Evolutionary conservation across 768 basidiomycete genomes (phyloP), one percentile per base, ranked within the genome.

Genomic region (Lepiota brunneoincarnata): DNA sequence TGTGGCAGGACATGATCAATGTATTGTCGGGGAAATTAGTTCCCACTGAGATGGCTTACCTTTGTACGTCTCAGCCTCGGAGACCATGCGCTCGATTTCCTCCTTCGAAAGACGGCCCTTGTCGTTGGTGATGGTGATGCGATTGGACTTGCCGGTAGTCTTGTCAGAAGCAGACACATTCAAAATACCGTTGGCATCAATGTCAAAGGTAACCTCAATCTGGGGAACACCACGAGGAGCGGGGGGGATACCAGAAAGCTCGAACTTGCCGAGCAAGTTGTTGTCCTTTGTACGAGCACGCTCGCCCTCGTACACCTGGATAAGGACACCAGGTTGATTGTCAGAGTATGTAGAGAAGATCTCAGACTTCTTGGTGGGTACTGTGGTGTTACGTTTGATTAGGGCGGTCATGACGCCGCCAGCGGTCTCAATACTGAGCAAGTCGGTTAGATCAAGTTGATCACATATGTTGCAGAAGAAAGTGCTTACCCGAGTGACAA

Each of bases 341-440:
- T 97, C 95, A 60, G 94, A 87, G 80, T 96, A 95, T 17, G 96
- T 98, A 36, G 95, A 98, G 84, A 98, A 97, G 66, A 89, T 92
- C 77, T 98, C 93, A 6, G 95, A 94, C 79, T 97, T 98, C 79
- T 96, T 97, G 64, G 95, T 97, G 23, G 96, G 96, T 61, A 98
- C 92, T 46, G 93, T 97, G 59, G 96, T 98, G 81, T 98, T 98
- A 51, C 95, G 89, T 77, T 94, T 95, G 82, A 98, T 98, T 69
- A 98, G 87, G 43, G 93, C 84, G 24, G 96, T 98, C 92, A 98
- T 95, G 69, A 98, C 95, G 84, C 96, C 96, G 72, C 95, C 96
- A 59, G 94, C 93, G 36, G 96, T 98, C 79, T 98, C 96, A 66
- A 98, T 97, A 86, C 94, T 72, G 36, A 34, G 15, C 14, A n/a